Conservation (phyloP, 768 basidiomycete species). For the Termitomyces sp. region DNA sequence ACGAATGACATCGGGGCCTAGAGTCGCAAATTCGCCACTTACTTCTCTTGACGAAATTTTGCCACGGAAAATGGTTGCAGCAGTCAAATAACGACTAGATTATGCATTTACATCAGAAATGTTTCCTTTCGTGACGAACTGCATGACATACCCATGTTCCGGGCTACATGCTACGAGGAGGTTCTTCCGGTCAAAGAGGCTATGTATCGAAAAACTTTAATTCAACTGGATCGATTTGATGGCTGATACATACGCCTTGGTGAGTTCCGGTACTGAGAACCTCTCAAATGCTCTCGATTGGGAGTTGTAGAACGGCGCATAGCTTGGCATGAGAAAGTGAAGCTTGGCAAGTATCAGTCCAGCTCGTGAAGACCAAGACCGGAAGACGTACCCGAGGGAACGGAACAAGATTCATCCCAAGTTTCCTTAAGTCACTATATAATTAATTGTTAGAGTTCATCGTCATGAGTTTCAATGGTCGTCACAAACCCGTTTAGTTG, state of each 20-base stretch:
- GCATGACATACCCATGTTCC: slow-evolving; percentile 51
- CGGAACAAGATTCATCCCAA: slow-evolving; percentile 91
- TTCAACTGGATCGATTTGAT: not conserved
- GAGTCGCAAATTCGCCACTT: slow-evolving; percentile 22
- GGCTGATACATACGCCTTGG: slow-evolving; percentile 50
- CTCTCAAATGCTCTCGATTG: slow-evolving; percentile 56
- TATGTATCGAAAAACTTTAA: slow-evolving; percentile 26
- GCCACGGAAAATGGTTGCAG: slow-evolving; percentile 84
- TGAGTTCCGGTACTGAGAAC: slow-evolving; percentile 62
- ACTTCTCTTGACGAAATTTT: slow-evolving; percentile 78
- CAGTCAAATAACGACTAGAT: slow-evolving; percentile 50
- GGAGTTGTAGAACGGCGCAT: slow-evolving; percentile 80
- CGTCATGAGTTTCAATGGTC: not conserved
- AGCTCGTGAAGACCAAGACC: not conserved
- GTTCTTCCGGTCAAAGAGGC: slow-evolving; percentile 77
- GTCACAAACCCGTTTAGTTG: slow-evolving; percentile 75
- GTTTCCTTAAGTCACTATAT: slow-evolving; percentile 74
- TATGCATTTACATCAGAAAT: not conserved
- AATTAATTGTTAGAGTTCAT: not conserved
- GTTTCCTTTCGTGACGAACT: not conserved
- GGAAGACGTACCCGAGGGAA: slow-evolving; percentile 73
- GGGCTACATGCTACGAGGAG: slow-evolving; percentile 82
- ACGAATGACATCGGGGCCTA: slow-evolving; percentile 30
- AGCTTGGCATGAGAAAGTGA: slow-evolving; percentile 95
- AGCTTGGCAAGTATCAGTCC: slow-evolving; percentile 39